Evolutionary conservation across 345 rosid genomes (phyloP), one percentile per base, ranked within the genome.

Genomic region (Clausena lansium): DNA sequence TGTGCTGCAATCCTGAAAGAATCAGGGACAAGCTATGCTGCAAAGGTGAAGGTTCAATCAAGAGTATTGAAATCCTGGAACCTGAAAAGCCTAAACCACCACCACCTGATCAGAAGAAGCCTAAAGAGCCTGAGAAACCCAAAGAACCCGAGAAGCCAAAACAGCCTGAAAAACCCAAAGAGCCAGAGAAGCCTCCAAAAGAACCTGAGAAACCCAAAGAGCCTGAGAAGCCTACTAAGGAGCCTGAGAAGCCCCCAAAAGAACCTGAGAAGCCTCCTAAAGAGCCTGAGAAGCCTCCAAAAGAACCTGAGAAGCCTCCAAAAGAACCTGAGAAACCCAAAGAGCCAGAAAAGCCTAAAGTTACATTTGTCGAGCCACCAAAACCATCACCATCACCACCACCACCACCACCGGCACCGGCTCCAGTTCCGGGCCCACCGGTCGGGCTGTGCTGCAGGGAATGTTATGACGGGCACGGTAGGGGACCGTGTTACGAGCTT

Each of bases 1-100:
- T 87, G 20, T 91, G 97, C 72, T 92, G 98, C 79, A 85, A 85
- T 67, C 98, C 98, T 4, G 98, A 95, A 65, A 89, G 78, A 81
- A 84, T 91, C 20, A 86, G 82, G 82, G 83, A 85, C 76, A 89
- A 89, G 77, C 77, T 92, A 19, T 82, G 87, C 60, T 77, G 83
- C 79, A 88, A 85, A 78, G 95, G 91, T 2, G 90, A 89, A n/a
- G 85, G 86, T 14, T 64, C 86, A 5, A 83, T 92, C 57, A 82
- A 89, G 76, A 84, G 93, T 69, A 87, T 92, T 19, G 88, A 84
- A 78, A 86, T 91, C 79, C 77, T 65, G 14, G 77, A 80, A 60
- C 87, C 77, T n/a, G 71, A 81, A 45, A 75, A 57, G 11, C 76
- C 76, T 50, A 50, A 50, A 50, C 57, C 22, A 52, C 57, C 57